Evolutionary conservation across 2,329 filamentous ascomycete species (phyloP).

Genomic region (Didymella sp.): DNA sequence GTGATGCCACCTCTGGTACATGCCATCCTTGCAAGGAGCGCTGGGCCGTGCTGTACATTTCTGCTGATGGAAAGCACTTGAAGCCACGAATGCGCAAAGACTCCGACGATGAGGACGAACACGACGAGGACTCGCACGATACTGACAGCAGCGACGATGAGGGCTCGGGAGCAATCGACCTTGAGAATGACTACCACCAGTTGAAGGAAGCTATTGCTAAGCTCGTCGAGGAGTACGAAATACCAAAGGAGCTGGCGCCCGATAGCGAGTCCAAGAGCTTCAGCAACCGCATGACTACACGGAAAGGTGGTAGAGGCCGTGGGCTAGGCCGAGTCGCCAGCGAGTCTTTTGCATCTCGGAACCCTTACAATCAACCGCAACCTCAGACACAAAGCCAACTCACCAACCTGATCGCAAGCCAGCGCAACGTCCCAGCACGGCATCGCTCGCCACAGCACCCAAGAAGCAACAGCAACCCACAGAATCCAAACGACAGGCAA

Average conservation of each 20-base stretch:
- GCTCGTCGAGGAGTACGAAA: conserved; percentile 82
- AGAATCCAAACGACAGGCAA: conserved; percentile 36
- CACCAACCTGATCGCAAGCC: conserved; percentile 49
- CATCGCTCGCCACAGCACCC: conserved; percentile 48
- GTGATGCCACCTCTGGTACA: conserved; percentile 69
- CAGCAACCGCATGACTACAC: conserved; percentile 70
- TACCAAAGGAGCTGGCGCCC: conserved; percentile 70
- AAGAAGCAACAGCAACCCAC: conserved; percentile 53
- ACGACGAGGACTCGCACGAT: conserved; percentile 65
- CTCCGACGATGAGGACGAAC: conserved; percentile 66
- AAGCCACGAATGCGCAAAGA: conserved; percentile 77
- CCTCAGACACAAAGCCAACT: conserved; percentile 46
- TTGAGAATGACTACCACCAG: conserved; percentile 81
- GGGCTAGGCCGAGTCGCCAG: conserved; percentile 36
- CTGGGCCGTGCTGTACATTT: conserved; percentile 83
- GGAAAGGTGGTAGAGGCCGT: conserved; percentile 43
- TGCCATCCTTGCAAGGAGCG: conserved; percentile 82
- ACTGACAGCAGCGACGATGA: conserved; percentile 58
- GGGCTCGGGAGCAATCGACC: conserved; percentile 58
- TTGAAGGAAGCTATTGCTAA: conserved; percentile 81
- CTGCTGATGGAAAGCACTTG: conserved; percentile 72
- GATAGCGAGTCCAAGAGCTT: conserved; percentile 68
- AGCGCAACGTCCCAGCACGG: conserved; percentile 43
- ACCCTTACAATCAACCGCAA: conserved; percentile 51
- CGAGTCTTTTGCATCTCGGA: conserved; percentile 58